Conservation (phyloP, 306 rosid genomes). For the Lathyrus aphaca region DNA sequence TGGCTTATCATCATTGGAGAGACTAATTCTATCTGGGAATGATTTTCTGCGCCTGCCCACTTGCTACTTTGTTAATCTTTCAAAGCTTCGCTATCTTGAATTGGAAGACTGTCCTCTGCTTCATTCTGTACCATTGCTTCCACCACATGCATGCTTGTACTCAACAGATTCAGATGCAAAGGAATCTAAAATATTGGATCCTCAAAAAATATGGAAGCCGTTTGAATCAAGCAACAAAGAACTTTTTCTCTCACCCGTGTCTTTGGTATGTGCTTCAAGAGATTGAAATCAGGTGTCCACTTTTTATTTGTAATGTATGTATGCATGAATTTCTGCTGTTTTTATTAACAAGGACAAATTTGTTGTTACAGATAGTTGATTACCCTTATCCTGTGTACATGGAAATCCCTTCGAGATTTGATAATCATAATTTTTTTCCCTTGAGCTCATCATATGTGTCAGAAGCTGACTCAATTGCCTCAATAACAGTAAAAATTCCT, state of each 20-base stretch:
- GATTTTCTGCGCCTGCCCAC: conserved; percentile 2
- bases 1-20: conserved; percentile 29
- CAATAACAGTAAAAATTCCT: conserved; percentile 4
- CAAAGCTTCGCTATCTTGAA: conserved; percentile 31
- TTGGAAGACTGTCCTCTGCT: conserved; percentile 16
- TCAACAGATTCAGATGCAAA: background rate
- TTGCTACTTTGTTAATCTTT: conserved; percentile 24
- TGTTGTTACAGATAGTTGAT: background rate
- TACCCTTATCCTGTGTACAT: background rate
- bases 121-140: conserved; percentile 7
- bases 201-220: conserved; percentile 31
- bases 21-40: conserved; percentile 31
- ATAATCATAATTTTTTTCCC: conserved; percentile 6
- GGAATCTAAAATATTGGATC: conserved; percentile 31
- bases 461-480: conserved; percentile 10
- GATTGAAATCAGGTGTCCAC: too few species aligned
- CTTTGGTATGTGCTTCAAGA: background rate
- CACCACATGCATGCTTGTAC: background rate
- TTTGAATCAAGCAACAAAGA: background rate
- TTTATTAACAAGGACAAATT: background rate
- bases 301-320: too few species aligned
- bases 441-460: conserved; percentile 12
- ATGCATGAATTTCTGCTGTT: background rate
- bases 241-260: background rate
- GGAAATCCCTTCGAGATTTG: conserved; percentile 11